A percentile compares a stretch with the other conserved stretches of the same genome.
phyloP scores from a whole-genome alignment of 164 flowering plant genomes.

The Umbellularia californica region DNA sequence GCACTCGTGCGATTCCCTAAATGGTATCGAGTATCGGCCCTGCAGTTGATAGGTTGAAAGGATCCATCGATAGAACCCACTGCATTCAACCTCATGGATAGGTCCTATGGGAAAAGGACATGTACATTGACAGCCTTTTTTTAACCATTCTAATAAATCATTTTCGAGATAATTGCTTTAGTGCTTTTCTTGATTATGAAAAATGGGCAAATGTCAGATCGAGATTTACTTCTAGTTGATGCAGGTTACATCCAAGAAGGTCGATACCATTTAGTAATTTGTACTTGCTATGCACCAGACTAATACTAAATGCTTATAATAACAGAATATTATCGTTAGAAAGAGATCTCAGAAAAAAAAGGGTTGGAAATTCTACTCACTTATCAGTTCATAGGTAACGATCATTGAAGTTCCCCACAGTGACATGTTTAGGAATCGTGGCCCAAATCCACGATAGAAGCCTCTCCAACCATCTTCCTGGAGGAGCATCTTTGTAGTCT shows the following conservation, averaged over 20 bases:
- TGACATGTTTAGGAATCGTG: constrained; percentile 87
- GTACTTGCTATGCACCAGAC: background rate
- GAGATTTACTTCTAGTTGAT: background rate
- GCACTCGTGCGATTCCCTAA: background rate
- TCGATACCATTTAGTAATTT: no score
- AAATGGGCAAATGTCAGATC: background rate
- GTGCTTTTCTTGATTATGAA: background rate
- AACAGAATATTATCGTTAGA: background rate
- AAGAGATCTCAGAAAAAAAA: background rate
- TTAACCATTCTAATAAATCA: no score
- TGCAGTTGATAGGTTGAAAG: no score
- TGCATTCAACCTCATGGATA: background rate
- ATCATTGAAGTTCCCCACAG: constrained; percentile 87
- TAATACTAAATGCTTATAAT: background rate
- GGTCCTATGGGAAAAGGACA: background rate
- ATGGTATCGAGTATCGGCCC: background rate
- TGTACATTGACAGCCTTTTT: no score
- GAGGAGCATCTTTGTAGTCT: constrained; percentile 51
- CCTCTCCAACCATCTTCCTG: constrained; percentile 91
- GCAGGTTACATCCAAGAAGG: background rate
- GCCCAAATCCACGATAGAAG: constrained; percentile 85
- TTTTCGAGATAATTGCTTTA: no score
- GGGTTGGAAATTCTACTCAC: constrained; percentile 31
- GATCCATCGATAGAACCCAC: background rate
- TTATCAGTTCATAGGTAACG: constrained; percentile 76